Evolutionary conservation across 2,329 filamentous ascomycete genomes (phyloP).

Genomic region (Apiospora malaysiana): DNA sequence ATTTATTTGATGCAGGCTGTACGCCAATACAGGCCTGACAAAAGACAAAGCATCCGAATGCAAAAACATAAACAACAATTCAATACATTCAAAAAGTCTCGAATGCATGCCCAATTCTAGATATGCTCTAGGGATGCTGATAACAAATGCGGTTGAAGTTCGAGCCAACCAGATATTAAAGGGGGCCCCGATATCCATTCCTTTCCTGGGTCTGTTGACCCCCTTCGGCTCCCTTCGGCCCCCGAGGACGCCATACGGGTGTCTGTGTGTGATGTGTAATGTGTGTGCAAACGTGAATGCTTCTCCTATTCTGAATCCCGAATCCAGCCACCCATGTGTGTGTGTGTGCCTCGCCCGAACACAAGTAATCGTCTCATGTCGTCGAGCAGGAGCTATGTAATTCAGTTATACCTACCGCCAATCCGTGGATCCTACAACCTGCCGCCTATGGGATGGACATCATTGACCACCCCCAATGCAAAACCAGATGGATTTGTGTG

Average conservation of each 20-base stretch:
- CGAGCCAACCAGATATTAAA: background rate
- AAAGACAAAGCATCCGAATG: background rate
- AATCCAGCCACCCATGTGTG: background rate
- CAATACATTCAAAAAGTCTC: background rate
- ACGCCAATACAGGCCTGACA: background rate
- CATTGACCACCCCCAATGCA: conserved; percentile 1
- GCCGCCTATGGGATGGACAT: background rate
- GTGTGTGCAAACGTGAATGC: conserved; percentile 1
- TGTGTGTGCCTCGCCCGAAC: background rate
- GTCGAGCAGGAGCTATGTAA: conserved; percentile 13
- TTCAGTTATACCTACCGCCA: background rate
- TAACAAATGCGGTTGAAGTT: background rate
- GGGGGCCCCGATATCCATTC: background rate
- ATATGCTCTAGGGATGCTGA: background rate
- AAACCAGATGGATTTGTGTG: background rate
- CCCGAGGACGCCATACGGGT: background rate
- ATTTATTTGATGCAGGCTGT: background rate
- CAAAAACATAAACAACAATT: background rate
- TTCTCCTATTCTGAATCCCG: conserved; percentile 13
- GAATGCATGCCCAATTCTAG: background rate
- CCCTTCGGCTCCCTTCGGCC: background rate
- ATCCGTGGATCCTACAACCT: conserved; percentile 1
- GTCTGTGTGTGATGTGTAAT: background rate
- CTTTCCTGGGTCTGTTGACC: background rate
- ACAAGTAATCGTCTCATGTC: background rate